phyloP scores from a whole-genome alignment of 768 basidiomycete species.

The Boletus coccyginus region DNA sequence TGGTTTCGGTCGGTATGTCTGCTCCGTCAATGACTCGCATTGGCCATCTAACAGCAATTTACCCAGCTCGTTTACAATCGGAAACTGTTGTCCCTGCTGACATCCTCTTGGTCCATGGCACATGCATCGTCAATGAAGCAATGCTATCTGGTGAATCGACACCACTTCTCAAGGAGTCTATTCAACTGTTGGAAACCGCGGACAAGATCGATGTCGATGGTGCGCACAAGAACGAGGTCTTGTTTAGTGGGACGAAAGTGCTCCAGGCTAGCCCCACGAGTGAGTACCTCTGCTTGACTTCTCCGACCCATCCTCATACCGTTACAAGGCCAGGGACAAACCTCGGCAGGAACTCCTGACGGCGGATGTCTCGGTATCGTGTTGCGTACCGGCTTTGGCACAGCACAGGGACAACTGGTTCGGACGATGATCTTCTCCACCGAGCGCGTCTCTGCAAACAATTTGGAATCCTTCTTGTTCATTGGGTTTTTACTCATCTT shows the following conservation, averaged over 20 bases:
- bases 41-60: not conserved
- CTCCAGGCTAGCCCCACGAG: conserved; percentile 67
- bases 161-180: conserved; percentile 92
- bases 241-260: conserved; percentile 98
- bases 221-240: conserved; percentile 79
- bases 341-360: conserved; percentile 72
- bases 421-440: conserved; percentile 99
- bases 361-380: conserved; percentile 91
- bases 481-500: conserved; percentile 98
- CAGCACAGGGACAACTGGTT: conserved; percentile 94
- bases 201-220: conserved; percentile 86
- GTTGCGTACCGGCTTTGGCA: conserved; percentile 94
- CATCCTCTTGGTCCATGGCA: conserved; percentile 86
- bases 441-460: conserved; percentile 95
- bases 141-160: conserved; percentile 99
- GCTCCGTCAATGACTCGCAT: not conserved
- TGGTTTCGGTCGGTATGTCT: conserved; percentile 74
- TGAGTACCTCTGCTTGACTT: conserved; percentile 15
- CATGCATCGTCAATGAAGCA: conserved; percentile 97
- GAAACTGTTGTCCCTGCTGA: conserved; percentile 94
- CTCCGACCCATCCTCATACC: not conserved
- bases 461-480: conserved; percentile 92
- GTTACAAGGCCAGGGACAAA: conserved; percentile 28
- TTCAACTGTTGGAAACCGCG: conserved; percentile 72
- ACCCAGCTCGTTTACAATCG: conserved; percentile 57